phyloP scores from a whole-genome alignment of 2,329 filamentous ascomycete species.

The Monosporascus cannonballus region DNA sequence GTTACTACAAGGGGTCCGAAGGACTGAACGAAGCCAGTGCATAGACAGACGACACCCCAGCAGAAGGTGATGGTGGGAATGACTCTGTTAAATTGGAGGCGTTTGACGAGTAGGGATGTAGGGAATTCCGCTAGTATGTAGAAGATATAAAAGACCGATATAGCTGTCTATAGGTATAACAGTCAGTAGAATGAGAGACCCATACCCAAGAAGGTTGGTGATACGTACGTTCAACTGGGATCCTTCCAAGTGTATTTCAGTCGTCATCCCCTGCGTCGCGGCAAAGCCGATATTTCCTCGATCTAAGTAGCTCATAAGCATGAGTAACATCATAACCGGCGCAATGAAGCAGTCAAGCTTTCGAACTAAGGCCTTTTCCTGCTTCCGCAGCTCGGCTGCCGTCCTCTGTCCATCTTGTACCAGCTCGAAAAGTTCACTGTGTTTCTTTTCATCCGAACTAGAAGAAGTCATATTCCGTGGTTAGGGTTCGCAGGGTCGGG shows the following conservation, averaged over 20 bases:
- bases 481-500: too few relatives aligned
- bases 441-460: constrained; percentile 1
- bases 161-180: constrained; percentile 18
- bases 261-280: constrained; percentile 18
- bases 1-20: constrained; percentile 19
- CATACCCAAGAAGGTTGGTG: neutral
- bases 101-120: constrained; percentile 17
- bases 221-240: constrained; percentile 12
- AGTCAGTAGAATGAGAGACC: neutral
- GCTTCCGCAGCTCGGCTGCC: neutral
- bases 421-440: constrained; percentile 1
- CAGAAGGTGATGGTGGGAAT: constrained; percentile 15
- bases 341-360: constrained; percentile 12
- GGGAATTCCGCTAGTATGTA: constrained; percentile 22
- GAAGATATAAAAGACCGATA: constrained; percentile 20
- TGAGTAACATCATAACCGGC: constrained; percentile 12
- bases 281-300: constrained; percentile 22
- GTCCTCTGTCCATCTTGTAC: neutral
- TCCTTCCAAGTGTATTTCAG: constrained; percentile 14
- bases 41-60: constrained; percentile 23
- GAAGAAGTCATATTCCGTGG: neutral
- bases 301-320: constrained; percentile 19
- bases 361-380: constrained; percentile 10
- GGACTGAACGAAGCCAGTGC: constrained; percentile 20
- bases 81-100: constrained; percentile 19